A percentile compares a stretch with the other conserved stretches of the same genome.
Conservation (phyloP, 2,329 filamentous ascomycete species). For the Aspergillus costaricaensis region DNA sequence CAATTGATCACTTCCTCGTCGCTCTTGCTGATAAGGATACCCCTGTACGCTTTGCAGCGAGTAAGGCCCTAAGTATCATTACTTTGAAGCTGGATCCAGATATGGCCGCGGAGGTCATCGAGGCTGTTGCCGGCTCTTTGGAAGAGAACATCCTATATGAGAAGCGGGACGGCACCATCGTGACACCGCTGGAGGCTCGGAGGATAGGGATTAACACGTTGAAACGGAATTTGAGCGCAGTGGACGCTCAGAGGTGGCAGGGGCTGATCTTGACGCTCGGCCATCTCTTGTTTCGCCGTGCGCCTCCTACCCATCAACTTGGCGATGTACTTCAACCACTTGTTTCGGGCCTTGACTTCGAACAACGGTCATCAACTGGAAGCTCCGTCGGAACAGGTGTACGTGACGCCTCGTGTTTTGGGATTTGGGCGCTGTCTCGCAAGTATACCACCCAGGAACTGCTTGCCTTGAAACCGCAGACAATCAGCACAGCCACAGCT, state of each 20-base stretch:
- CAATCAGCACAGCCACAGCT: slow-evolving; percentile 32
- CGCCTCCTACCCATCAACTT: slow-evolving; percentile 70
- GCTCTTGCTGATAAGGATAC: slow-evolving; percentile 84
- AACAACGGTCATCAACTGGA: slow-evolving; percentile 84
- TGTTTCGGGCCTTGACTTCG: slow-evolving; percentile 78
- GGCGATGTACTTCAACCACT: slow-evolving; percentile 74
- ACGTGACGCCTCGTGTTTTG: slow-evolving; percentile 92
- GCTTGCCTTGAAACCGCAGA: slow-evolving; percentile 55
- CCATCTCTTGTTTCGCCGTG: slow-evolving; percentile 81
- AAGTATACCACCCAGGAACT: slow-evolving; percentile 83
- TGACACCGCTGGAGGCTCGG: slow-evolving; percentile 38
- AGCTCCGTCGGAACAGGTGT: slow-evolving; percentile 85
- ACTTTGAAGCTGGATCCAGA: slow-evolving; percentile 75
- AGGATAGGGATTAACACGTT: slow-evolving; percentile 40
- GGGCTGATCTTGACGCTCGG: slow-evolving; percentile 84
- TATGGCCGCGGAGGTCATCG: slow-evolving; percentile 84
- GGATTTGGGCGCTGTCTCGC: slow-evolving; percentile 87
- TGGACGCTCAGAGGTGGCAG: slow-evolving; percentile 86
- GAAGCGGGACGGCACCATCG: slow-evolving; percentile 44
- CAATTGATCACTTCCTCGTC: slow-evolving; percentile 79
- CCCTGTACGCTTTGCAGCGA: slow-evolving; percentile 84
- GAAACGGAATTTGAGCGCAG: slow-evolving; percentile 66
- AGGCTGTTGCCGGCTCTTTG: slow-evolving; percentile 73
- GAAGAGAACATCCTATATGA: slow-evolving; percentile 64
- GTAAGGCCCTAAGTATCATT: slow-evolving; percentile 87